phyloP scores from a whole-genome alignment of 257 asterid genomes.

The Catharanthus roseus region DNA sequence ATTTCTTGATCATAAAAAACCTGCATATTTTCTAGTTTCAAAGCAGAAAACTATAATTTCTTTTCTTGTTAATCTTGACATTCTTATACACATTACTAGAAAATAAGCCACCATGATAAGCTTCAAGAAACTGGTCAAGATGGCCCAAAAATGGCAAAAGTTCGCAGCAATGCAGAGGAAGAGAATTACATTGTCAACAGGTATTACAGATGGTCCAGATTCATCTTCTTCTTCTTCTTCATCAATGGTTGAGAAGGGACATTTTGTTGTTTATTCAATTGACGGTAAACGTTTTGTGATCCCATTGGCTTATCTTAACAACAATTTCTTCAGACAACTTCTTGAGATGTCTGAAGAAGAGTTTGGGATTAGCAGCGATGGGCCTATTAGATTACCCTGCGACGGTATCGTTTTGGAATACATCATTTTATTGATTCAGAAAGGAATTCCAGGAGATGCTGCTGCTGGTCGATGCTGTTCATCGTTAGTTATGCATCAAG shows the following conservation, averaged over 20 bases:
- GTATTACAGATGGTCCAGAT: background rate
- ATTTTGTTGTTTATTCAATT: conserved; percentile 14
- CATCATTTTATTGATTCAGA: conserved; percentile 3
- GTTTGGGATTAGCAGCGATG: conserved; percentile 24
- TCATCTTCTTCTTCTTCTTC: background rate
- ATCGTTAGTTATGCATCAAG: conserved; percentile 9
- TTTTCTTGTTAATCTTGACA: no score
- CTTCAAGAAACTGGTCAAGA: conserved; percentile 22
- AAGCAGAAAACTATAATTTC: background rate
- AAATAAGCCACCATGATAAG: conserved; percentile 32
- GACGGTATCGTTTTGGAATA: conserved; percentile 26
- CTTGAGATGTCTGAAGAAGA: conserved; percentile 26
- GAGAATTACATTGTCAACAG: conserved; percentile 15
- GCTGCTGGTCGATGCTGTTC: conserved; percentile 16
- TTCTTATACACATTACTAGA: no score
- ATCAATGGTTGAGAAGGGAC: conserved; percentile 5
- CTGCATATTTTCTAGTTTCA: background rate
- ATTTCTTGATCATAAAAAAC: background rate
- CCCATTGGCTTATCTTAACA: conserved; percentile 19
- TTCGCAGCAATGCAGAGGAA: conserved; percentile 15
- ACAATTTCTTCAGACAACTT: conserved; percentile 12
- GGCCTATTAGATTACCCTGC: conserved; percentile 29
- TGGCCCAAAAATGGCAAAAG: conserved; percentile 33
- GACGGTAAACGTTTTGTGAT: conserved; percentile 9
- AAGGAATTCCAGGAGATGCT: conserved; percentile 17